Evolutionary conservation across 768 basidiomycete genomes (phyloP).

Genomic region (Mycena belliarum): DNA sequence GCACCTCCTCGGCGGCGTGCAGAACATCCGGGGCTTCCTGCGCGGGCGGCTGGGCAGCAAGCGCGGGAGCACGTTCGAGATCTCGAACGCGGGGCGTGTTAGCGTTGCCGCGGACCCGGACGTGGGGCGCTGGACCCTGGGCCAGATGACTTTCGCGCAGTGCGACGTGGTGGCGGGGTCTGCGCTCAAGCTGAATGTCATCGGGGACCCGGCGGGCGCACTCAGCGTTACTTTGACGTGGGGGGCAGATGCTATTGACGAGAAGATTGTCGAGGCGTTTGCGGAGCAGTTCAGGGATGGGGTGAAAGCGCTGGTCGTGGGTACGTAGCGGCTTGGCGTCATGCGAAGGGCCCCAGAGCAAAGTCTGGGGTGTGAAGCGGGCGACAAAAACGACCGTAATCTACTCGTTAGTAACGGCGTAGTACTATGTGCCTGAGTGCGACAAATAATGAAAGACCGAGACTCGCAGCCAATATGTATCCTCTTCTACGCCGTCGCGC

Average conservation of each 20-base stretch:
- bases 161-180: slow-evolving; percentile 29
- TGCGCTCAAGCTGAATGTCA: slow-evolving; percentile 33
- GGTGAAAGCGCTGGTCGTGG: not conserved
- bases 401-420: too few species aligned
- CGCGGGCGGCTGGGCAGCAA: slow-evolving; percentile 36
- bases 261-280: slow-evolving; percentile 26
- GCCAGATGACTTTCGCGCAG: slow-evolving; percentile 30
- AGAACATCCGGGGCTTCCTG: slow-evolving; percentile 31
- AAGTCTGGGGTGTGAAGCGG: too few species aligned
- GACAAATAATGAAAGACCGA: too few species aligned
- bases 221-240: slow-evolving; percentile 25
- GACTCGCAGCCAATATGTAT: too few species aligned
- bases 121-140: slow-evolving; percentile 23
- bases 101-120: not conserved
- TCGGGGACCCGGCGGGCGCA: slow-evolving; percentile 26
- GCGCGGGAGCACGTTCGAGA: slow-evolving; percentile 32
- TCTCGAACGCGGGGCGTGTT: slow-evolving; percentile 42
- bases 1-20: slow-evolving; percentile 35
- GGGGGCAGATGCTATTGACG: slow-evolving; percentile 26
- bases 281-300: slow-evolving; percentile 20
- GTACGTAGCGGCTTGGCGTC: too few species aligned
- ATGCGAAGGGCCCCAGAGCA: too few species aligned
- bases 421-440: too few species aligned
- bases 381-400: too few species aligned
- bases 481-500: too few species aligned